Base-by-base conservation (phyloP, 805 yeast genomes). In the Pichia sporocuriosa region DNA sequence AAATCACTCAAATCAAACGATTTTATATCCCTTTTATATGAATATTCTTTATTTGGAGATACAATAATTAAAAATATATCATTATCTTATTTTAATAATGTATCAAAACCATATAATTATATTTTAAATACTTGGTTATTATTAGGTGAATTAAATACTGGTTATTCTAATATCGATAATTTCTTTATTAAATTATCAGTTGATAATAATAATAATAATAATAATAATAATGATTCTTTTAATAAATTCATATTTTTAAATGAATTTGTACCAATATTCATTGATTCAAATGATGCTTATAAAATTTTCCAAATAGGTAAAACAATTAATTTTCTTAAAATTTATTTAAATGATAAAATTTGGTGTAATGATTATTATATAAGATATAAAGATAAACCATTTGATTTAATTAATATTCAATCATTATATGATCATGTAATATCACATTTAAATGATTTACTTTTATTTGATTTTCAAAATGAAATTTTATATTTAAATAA, bases 231-330 rank as follows among this genome's bases (percentile, higher is more conserved):
- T 13, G 16, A 20, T 16, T 22, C 13, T 27, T 7, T 16, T n/a
- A n/a, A n/a, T n/a, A n/a, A n/a, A n/a, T n/a, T n/a, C n/a, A n/a
- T n/a, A n/a, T n/a, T n/a, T n/a, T n/a, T n/a, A n/a, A n/a, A n/a
- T n/a, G n/a, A n/a, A n/a, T n/a, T n/a, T n/a, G n/a, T n/a, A n/a
- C n/a, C n/a, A n/a, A n/a, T n/a, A n/a, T n/a, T n/a, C n/a, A n/a
- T n/a, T n/a, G n/a, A n/a, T n/a, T n/a, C n/a, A n/a, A 49, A 69
- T 12, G 52, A 68, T 3, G 70, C 78, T 4, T 52, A 60, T 20
- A 66, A 70, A 43, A 69, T 80, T 6, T 77, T 66, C 49, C 78
- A 81, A 38, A 77, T 83, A 16, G 98, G 98, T 0, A 79, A 81
- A 47, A 73, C 84, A 6, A 63, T 81, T 6, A 68, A 75, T 9